A percentile compares a stretch with the other conserved stretches of the same genome.
Evolutionary conservation across 78 protist genomes (phyloP).

Genomic region (Pelomyxa schiedti): DNA sequence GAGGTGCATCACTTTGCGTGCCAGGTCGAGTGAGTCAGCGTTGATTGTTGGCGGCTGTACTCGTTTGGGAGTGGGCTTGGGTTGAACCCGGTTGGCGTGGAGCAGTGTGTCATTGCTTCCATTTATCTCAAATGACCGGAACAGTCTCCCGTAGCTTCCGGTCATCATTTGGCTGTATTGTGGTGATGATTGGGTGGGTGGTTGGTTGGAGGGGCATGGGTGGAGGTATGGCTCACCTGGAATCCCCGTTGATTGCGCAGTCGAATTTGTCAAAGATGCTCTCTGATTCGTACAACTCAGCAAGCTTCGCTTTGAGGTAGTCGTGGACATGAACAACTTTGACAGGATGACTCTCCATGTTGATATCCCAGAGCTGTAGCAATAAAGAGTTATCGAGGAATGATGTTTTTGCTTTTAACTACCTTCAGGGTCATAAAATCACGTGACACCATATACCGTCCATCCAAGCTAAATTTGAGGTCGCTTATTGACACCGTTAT

Average conservation of each 20-base stretch:
- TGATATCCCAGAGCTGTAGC: conserved; percentile 87
- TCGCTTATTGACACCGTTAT: conserved; percentile 78
- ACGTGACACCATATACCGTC: conserved; percentile 80
- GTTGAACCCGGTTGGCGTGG: conserved; percentile 29
- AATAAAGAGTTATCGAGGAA: no score
- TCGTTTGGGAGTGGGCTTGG: conserved; percentile 27
- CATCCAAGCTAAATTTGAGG: conserved; percentile 69
- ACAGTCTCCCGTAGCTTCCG: conserved; percentile 81
- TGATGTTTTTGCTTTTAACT: no score
- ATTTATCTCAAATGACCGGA: conserved; percentile 75
- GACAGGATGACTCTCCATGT: conserved; percentile 59
- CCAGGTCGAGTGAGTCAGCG: conserved; percentile 21
- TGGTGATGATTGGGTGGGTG: no score
- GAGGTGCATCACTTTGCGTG: conserved; percentile 36
- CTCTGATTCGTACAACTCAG: conserved; percentile 90
- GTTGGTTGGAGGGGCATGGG: no score
- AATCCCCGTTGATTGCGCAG: conserved; percentile 58
- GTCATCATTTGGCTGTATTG: no score
- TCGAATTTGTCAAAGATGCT: conserved; percentile 90
- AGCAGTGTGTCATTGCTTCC: conserved; percentile 29
- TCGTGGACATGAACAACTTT: conserved; percentile 75
- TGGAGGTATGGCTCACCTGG: no score
- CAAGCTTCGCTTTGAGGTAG: conserved; percentile 60
- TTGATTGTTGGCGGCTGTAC: background rate
- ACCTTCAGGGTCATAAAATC: conserved; percentile 88